Evolutionary conservation across 2,329 filamentous ascomycete genomes (phyloP), one percentile per base, ranked within the genome.

Genomic region (Knoxdaviesia capensis): DNA sequence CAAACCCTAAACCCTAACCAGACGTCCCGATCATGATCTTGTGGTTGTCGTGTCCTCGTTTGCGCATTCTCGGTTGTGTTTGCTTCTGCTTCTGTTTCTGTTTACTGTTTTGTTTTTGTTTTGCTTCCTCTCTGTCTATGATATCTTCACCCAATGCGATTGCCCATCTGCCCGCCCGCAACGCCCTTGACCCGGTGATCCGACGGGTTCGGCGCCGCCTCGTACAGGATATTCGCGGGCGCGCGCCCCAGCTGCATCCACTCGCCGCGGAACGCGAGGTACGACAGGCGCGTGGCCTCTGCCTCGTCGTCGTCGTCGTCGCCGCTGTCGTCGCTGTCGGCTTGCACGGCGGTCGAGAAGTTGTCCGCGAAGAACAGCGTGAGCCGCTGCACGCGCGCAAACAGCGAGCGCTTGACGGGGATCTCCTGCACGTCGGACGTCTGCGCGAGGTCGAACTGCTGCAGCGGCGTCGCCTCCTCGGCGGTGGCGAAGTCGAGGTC

Each of bases 291-390:
- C 38, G 83, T 88, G 43, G 80, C 75, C 20, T 20, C 20, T 20
- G 20, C 20, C 20, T 20, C 20, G 43, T 92, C 83, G 54, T 87
- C 83, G 9, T 85, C 81, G 0, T 76, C 84, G 39, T 74, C 71
- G 50, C 76, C 71, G 20, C 20, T 20, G 20, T 20, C 20, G 20
- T 20, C 20, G 20, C 20, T 20, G 20, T 3, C 20, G 20, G 20
- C 20, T 3, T 2, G 3, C 20, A 20, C 20, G 20, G 20, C 2
- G 20, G 20, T 20, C 20, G 20, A 20, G 59, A 88, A 94, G 55
- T 96, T 98, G 56, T 94, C 84, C 52, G 83, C 79, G 51, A 96
- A 81, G 64, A 96, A 96, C 40, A 98, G 65, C 9, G 78, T 75
- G 46, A 98, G 64, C 20, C 71, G 77, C 39, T 83, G 80, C n/a